Conservation (phyloP, 2,329 filamentous ascomycete genomes). For the Metarhizium humberi region DNA sequence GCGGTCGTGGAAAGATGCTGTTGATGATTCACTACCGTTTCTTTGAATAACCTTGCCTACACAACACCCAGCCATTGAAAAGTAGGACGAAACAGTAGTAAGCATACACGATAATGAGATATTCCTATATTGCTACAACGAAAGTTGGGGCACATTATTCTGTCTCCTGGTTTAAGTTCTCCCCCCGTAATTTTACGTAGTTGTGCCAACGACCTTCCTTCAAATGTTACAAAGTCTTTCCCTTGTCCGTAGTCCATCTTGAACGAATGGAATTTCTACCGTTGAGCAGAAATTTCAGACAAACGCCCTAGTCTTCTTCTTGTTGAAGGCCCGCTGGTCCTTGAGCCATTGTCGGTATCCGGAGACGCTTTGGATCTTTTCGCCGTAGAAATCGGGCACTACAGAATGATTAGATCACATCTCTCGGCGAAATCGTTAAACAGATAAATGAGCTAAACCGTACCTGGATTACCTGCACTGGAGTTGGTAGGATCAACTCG, state of each 20-base stretch:
- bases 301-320: conserved; percentile 71
- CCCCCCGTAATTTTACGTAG: neutral
- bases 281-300: conserved; percentile 29
- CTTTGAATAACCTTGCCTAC: conserved; percentile 21
- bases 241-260: neutral
- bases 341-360: conserved; percentile 95
- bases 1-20: conserved; percentile 59
- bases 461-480: conserved; percentile 76
- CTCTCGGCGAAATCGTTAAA: neutral
- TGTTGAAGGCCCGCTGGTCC: conserved; percentile 94
- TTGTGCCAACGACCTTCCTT: neutral
- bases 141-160: conserved; percentile 2
- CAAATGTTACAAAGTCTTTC: neutral
- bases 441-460: conserved; percentile 11
- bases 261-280: conserved; percentile 2
- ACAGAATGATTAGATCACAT: conserved; percentile 10
- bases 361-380: conserved; percentile 90
- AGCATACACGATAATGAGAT: neutral
- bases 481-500: conserved; percentile 85
- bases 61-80: neutral
- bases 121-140: conserved; percentile 8
- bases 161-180: neutral
- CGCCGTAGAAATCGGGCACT: conserved; percentile 95
- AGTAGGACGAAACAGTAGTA: neutral
- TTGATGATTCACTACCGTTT: conserved; percentile 51